These are phyloP conservation scores for Epichloe aotearoae DNA, from an alignment of 2,329 filamentous ascomycete genomes.

Conservation along the genomic window DNA sequence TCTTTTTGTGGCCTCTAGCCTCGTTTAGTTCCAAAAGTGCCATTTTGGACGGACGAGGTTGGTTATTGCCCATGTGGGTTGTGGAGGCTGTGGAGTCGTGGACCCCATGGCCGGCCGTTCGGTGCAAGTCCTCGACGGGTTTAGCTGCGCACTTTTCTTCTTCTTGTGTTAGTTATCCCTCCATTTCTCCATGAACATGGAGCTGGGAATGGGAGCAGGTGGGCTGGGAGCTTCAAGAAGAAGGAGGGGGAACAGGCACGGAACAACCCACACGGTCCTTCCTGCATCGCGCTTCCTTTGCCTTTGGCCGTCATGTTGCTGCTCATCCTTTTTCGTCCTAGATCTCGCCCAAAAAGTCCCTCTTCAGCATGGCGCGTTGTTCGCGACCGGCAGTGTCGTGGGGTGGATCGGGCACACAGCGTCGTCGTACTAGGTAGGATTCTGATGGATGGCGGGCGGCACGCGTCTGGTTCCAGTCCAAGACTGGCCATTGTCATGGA, in stretches of 20 bases:
- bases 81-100: no score
- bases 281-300: not conserved
- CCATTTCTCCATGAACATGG: no score
- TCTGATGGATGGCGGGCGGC: conserved; percentile 9
- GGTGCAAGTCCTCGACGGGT: not conserved
- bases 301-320: not conserved
- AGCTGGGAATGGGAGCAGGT: no score
- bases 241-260: no score
- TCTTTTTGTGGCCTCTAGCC: not conserved
- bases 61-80: conserved; percentile 1
- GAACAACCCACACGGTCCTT: no score
- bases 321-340: no score
- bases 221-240: no score
- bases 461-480: not conserved
- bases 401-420: conserved; percentile 13
- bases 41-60: not conserved
- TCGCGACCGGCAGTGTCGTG: conserved; percentile 16
- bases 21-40: not conserved
- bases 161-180: no score
- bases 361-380: not conserved
- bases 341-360: not conserved
- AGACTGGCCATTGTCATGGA: not conserved
- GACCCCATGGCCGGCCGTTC: not conserved
- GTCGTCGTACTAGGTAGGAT: conserved; percentile 18
- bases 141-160: not conserved